Percentiles rank a stretch among this genome's conserved stretches.
Conservation (phyloP, 1,139 yeast genomes). For the Kurtzmaniella quercitrusa region DNA sequence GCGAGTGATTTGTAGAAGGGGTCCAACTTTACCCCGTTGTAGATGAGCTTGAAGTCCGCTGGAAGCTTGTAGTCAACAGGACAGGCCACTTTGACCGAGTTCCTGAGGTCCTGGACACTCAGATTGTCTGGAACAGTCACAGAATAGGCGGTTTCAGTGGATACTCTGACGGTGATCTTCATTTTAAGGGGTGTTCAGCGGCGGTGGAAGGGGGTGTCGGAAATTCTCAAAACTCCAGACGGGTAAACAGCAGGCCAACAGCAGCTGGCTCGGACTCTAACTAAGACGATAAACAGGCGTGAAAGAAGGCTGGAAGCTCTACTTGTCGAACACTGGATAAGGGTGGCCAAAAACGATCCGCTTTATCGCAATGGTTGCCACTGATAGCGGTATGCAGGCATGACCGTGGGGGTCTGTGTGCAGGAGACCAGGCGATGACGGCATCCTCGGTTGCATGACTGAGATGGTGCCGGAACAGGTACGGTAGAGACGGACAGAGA, state of each 20-base stretch:
- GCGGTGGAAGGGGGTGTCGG: conserved; percentile 1
- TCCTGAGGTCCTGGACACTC: conserved; percentile 46
- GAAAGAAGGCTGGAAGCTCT: not conserved
- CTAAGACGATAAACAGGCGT: not conserved
- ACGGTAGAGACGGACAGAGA: not conserved
- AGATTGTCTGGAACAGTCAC: conserved; percentile 48
- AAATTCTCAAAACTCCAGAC: not conserved
- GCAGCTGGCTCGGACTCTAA: not conserved
- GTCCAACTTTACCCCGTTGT: conserved; percentile 47
- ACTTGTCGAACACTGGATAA: conserved; percentile 1
- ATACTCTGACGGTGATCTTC: conserved; percentile 41
- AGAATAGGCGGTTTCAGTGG: conserved; percentile 37
- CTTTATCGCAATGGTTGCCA: not conserved
- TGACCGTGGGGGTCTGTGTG: not conserved
- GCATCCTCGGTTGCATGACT: not conserved
- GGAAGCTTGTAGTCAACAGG: conserved; percentile 32
- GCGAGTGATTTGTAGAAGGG: conserved; percentile 23
- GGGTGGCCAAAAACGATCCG: not conserved
- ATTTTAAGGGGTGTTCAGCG: conserved; percentile 13
- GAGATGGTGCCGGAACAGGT: no score
- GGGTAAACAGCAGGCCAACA: not conserved
- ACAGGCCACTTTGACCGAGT: conserved; percentile 40
- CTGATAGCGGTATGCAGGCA: not conserved
- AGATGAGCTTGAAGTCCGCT: conserved; percentile 44
- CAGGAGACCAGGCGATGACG: not conserved